Base-by-base conservation (phyloP, 352 stramenopile species). In the Pythium rhizo-oryzae region DNA sequence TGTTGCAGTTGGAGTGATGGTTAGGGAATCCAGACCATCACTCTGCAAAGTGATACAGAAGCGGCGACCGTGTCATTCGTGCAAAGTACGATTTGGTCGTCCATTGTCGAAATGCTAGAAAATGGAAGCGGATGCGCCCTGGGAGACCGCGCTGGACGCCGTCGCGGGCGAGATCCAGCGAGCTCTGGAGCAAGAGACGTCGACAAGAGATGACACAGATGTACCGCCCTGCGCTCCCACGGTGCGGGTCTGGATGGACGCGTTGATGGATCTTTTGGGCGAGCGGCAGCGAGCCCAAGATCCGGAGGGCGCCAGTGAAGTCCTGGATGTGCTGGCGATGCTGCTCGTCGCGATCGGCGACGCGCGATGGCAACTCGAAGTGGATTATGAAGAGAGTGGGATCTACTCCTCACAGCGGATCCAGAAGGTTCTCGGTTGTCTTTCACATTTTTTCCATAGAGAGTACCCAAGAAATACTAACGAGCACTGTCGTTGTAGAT, bases 1-100 rank as follows among this genome's bases (percentile, higher is more conserved):
- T 72, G 52, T 64, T 67, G 59, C 59, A 64, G 39, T 59, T 57
- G 37, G 66, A 72, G 53, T 72, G 66, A 72, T 67, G 41, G 59
- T 72, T 11, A 12, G 6, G 23, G 24, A 30, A 51, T 71, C 28
- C 52, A 37, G 21, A 67, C 52, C 44, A 55, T 51, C 58, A 72
- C 37, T 67, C 66, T 59, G 35, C 19, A 19, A 59, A 67, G 6
- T 67, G 51, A 67, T 51, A 25, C 9, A 46, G 60, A 60, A 52
- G 30, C 35, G 1, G 5, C 16, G 6, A 62, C 51, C 39, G 51
- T 64, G 39, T 18, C 46, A 35, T 44, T 37, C 21, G 9, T 5
- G 4, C 16, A 25, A 72, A 44, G 43, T 67, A 62, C 59, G 59
- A 72, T 43, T 0, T 33, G 21, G n/a, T 8, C 41, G 3, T 8